Evolutionary conservation across 2,329 filamentous ascomycete species (phyloP), one percentile per base, ranked within the genome.

Genomic region (Amauroascus niger): DNA sequence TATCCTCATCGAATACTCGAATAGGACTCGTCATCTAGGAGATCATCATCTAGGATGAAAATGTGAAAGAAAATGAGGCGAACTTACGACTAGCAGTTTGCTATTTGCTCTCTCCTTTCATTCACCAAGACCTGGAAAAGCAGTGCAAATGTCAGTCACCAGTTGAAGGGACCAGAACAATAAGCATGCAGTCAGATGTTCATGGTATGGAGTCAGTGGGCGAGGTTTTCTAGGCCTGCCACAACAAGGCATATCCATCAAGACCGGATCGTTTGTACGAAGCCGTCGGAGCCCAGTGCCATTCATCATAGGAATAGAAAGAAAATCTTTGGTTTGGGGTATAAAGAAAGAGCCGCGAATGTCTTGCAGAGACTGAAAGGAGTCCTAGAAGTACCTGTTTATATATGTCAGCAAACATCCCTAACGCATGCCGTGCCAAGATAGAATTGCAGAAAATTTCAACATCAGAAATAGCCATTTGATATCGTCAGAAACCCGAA

Each of bases 221-320:
- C 88, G 83, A 95, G 89, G 90, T 95, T 95, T 95, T 94, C 88
- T 94, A 95, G 88, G 89, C 89, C 88, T 95, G 88, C 87, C 88
- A 74, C 88, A 87, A 87, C 80, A 74, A 67, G 87, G 88, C 88
- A 81, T 86, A 81, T 82, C 89, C 87, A 77, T 89, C 88, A 88
- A 82, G 82, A 71, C 69, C 66, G 64, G 70, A 67, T 71, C 69
- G 67, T 72, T 69, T 67, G 70, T 70, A 52, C 71, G 64, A 72
- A 76, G 72, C 74, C 75, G 72, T 94, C 88, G 85, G 89, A 91
- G 89, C 89, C 89, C 89, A 95, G 89, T 95, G 89, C 89, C 87
- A 78, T 86, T 88, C 87, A 89, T 91, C 87, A 87, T 81, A 63
- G n/a, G n/a, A n/a, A n/a, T n/a, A n/a, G n/a, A 39, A 37, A 65